Base-by-base conservation (phyloP, 2,329 filamentous ascomycete species). In the Fusarium agapanthi region DNA sequence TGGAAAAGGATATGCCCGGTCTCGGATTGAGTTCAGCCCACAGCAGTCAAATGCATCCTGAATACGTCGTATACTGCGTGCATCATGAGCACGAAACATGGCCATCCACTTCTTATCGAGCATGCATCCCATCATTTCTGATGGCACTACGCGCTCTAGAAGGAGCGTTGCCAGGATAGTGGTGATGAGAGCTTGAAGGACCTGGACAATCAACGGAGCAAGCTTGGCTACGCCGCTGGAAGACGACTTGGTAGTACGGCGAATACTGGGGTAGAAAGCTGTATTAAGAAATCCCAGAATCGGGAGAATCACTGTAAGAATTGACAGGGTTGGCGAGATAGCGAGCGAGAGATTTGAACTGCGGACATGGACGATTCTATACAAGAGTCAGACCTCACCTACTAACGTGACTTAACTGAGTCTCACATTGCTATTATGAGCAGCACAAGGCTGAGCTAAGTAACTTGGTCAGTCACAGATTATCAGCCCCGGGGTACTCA, bases 1-100 rank as follows among this genome's bases (percentile, higher is more conserved):
- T 0, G 84, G 83, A 65, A 92, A 93, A 0, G 92, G 92, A 83
- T 87, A 93, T 0, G 88, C 87, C 72, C 87, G 88, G 75, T 94
- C 91, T 35, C 78, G 80, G 34, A 88, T 77, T 9, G 83, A 86
- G 61, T 85, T 85, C 38, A 93, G 83, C 1, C 92, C 92, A 73
- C 92, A 94, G 81, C 92, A 94, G 13, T 86, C 78, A 37, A 93
- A 86, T 0, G 85, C 79, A 76, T 94, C 89, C 76, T 94, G 92
- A 56, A 94, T 91, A 5, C 81, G 79, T 45, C 85, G 83, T 63
- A 94, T 87, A 5, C 84, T 79, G 2, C 73, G 70, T 2, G 70
- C 84, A 61, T 92, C 83, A 67, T 90, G 88, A 1, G 76, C 73
- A 1, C 72, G 78, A 74, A 84, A 93, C 64, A 93, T 77, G 6